Conservation (phyloP, 345 rosid genomes). For the Acer negundo region DNA sequence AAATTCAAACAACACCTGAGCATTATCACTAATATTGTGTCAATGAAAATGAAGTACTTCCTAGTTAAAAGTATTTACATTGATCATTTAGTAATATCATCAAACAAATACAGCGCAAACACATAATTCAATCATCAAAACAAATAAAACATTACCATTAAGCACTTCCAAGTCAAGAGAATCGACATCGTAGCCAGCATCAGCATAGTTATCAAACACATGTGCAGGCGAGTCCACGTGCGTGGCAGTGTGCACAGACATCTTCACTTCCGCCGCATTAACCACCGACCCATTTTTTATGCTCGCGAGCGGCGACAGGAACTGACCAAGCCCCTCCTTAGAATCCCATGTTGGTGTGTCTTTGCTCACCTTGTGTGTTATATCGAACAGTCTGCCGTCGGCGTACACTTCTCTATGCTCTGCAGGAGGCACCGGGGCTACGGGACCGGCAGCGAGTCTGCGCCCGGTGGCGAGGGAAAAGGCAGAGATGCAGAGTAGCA, state of each 20-base stretch:
- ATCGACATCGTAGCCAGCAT: conserved; percentile 45
- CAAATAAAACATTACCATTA: conserved; percentile 3
- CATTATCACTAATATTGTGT: no score
- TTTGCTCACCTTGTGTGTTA: conserved; percentile 37
- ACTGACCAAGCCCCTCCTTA: conserved; percentile 41
- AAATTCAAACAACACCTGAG: no score
- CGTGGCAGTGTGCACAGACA: not conserved
- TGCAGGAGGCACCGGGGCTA: not conserved
- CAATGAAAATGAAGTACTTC: no score
- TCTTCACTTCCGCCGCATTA: conserved; percentile 16
- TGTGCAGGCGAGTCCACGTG: conserved; percentile 57
- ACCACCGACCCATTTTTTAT: conserved; percentile 41
- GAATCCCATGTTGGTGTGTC: conserved; percentile 40
- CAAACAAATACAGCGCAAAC: not conserved
- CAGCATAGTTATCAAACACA: conserved; percentile 39
- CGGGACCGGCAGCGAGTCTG: not conserved
- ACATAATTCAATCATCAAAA: not conserved
- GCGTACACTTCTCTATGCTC: conserved; percentile 35
- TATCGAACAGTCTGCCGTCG: conserved; percentile 44
- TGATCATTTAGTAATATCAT: not conserved
- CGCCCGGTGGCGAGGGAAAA: not conserved
- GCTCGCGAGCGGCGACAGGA: conserved; percentile 37
- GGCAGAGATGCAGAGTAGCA: not conserved
- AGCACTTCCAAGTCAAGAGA: conserved; percentile 42
- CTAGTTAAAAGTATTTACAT: no score